These are phyloP conservation scores for Cerioporus squamosus DNA, from an alignment of 1,284 basidiomycete species.

Conservation along the genomic window DNA sequence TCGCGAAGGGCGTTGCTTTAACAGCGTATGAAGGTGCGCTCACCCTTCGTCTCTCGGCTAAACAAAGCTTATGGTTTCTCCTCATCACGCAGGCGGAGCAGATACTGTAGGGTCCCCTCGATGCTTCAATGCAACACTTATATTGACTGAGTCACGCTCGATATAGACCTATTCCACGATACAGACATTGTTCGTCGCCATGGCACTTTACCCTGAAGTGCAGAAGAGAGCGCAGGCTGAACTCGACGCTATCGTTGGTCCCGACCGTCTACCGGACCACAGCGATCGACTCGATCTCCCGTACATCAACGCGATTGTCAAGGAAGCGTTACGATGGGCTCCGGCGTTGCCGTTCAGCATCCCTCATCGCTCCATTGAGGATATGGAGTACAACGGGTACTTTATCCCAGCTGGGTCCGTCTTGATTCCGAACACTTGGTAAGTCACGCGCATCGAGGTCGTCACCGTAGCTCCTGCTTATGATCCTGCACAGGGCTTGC, in stretches of 20 bases:
- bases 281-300: constrained; percentile 27
- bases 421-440: background rate
- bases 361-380: constrained; percentile 3
- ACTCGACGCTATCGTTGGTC: constrained; percentile 38
- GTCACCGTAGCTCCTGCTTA: background rate
- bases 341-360: constrained; percentile 17
- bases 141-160: background rate
- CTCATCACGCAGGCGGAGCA: background rate
- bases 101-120: background rate
- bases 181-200: constrained; percentile 35
- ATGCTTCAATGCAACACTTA: no score
- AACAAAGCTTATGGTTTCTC: no score
- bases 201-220: constrained; percentile 38
- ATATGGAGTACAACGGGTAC: constrained; percentile 15
- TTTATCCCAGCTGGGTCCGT: constrained; percentile 13
- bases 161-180: constrained; percentile 3
- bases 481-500: background rate
- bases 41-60: no score
- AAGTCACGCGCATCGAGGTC: background rate
- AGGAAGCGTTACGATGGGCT: constrained; percentile 28
- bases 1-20: background rate
- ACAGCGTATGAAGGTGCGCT: constrained; percentile 5
- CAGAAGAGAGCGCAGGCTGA: constrained; percentile 40
- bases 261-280: constrained; percentile 21
- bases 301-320: constrained; percentile 27